A percentile compares a stretch with the other conserved stretches of the same genome.
These are phyloP conservation scores for Fusarium nanum DNA, from an alignment of 2,329 filamentous ascomycete species.

Conservation along the genomic window DNA sequence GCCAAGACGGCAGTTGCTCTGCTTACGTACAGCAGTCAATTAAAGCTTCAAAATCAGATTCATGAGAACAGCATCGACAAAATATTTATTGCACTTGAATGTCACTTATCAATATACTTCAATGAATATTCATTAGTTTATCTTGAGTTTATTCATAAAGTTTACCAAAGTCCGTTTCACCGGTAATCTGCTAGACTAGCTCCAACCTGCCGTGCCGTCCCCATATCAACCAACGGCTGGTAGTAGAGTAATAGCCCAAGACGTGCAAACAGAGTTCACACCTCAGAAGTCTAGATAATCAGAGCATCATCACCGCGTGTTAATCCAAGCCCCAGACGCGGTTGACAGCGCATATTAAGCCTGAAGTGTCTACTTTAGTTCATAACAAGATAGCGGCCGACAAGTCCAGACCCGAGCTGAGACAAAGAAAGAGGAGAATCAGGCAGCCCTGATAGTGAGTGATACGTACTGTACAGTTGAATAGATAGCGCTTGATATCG, in stretches of 20 bases:
- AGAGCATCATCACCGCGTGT: not conserved
- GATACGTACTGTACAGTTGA: not conserved
- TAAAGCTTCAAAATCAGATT: slow-evolving; percentile 3
- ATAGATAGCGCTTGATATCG: not conserved
- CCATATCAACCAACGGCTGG: not conserved
- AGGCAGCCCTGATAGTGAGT: not conserved
- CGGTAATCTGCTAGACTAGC: not conserved
- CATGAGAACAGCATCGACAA: not conserved
- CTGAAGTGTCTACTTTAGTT: not conserved
- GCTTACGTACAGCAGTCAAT: slow-evolving; percentile 24
- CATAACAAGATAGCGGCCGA: slow-evolving; percentile 9
- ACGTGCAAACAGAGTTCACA: slow-evolving; percentile 34
- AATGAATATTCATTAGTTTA: not conserved
- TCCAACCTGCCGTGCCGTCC: not conserved
- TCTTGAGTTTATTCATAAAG: not conserved
- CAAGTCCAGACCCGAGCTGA: not conserved
- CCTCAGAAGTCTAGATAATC: slow-evolving; percentile 33
- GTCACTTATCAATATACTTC: no score
- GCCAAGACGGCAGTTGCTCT: slow-evolving; percentile 24
- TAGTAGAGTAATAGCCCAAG: not conserved
- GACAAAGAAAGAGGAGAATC: not conserved
- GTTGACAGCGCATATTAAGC: slow-evolving; percentile 2
- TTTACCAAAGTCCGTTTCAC: not conserved
- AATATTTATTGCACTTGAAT: not conserved
- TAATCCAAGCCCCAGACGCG: slow-evolving; percentile 1